Evolutionary conservation across 768 basidiomycete species (phyloP).

Genomic region (Tylopilus vinaceipallidus): DNA sequence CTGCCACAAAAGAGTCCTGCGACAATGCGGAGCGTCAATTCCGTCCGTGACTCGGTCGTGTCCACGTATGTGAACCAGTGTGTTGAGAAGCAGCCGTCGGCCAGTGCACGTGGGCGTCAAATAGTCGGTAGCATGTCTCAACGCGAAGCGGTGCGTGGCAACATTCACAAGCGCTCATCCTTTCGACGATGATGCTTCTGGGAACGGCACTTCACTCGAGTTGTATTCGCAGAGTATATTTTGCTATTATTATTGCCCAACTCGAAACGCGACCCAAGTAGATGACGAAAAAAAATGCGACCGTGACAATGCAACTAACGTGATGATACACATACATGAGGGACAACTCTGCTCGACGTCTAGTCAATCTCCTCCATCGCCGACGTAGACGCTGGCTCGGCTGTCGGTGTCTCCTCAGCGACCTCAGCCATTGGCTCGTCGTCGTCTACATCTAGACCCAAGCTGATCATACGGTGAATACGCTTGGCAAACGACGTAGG

Average conservation of each 20-base stretch:
- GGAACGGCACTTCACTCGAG: too few relatives aligned
- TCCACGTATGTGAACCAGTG: too few relatives aligned
- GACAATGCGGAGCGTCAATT: conserved; percentile 12
- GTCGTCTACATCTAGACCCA: conserved; percentile 88
- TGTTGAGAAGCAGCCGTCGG: too few relatives aligned
- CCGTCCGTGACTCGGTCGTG: conserved; percentile 6
- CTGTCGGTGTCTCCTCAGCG: conserved; percentile 47
- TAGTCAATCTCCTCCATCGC: conserved; percentile 98
- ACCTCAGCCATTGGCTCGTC: conserved; percentile 44
- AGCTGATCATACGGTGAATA: conserved; percentile 94
- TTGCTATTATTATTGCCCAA: too few relatives aligned
- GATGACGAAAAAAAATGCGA: conserved; percentile 18
- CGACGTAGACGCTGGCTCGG: conserved; percentile 66
- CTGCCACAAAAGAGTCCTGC: neutral
- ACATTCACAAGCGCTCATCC: neutral
- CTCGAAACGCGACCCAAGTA: conserved; percentile 24
- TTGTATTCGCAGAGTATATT: too few relatives aligned
- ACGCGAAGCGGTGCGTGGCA: too few relatives aligned
- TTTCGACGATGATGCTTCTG: too few relatives aligned
- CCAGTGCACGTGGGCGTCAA: too few relatives aligned
- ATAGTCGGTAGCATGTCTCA: too few relatives aligned
- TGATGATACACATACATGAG: conserved; percentile 27
- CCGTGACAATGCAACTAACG: conserved; percentile 25
- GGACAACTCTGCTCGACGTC: conserved; percentile 17
- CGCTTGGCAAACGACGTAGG: conserved; percentile 94